phyloP scores from a whole-genome alignment of 352 stramenopile species.

The Plasmopara viticola region DNA sequence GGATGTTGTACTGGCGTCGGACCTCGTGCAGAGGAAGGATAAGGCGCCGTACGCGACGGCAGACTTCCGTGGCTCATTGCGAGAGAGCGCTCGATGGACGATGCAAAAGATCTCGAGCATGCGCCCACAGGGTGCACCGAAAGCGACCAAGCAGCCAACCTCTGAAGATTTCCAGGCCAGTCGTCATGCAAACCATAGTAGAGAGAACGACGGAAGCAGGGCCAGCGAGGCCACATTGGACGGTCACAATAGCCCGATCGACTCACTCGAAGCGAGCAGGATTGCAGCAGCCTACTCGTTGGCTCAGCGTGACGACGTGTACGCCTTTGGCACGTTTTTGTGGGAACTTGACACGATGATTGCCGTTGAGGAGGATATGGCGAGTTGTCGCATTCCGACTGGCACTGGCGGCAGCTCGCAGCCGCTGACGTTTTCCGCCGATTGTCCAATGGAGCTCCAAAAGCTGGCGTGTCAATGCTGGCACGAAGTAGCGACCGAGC shows the following conservation, averaged over 20 bases:
- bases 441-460: constrained; percentile 55
- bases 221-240: constrained; percentile 26
- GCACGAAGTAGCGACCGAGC: constrained; percentile 37
- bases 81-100: constrained; percentile 40
- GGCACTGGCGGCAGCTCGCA: constrained; percentile 33
- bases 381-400: constrained; percentile 14
- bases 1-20: constrained; percentile 40
- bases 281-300: constrained; percentile 21
- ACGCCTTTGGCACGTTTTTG: constrained; percentile 63
- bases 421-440: constrained; percentile 52
- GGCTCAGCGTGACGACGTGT: constrained; percentile 46
- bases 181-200: constrained; percentile 27
- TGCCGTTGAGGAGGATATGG: constrained; percentile 49
- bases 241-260: constrained; percentile 23
- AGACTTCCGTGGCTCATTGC: constrained; percentile 37
- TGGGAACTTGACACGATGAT: constrained; percentile 78
- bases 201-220: constrained; percentile 22
- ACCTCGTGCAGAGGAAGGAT: constrained; percentile 8
- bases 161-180: constrained; percentile 14
- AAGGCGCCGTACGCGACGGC: constrained; percentile 14
- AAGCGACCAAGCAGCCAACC: constrained; percentile 4
- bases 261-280: constrained; percentile 14
- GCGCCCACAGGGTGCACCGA: constrained; percentile 9
- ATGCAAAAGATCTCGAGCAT: constrained; percentile 31
- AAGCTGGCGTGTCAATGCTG: constrained; percentile 53